Percentiles rank a stretch among this genome's conserved stretches.
phyloP scores from a whole-genome alignment of 768 basidiomycete species.

The Calocybe indica region DNA sequence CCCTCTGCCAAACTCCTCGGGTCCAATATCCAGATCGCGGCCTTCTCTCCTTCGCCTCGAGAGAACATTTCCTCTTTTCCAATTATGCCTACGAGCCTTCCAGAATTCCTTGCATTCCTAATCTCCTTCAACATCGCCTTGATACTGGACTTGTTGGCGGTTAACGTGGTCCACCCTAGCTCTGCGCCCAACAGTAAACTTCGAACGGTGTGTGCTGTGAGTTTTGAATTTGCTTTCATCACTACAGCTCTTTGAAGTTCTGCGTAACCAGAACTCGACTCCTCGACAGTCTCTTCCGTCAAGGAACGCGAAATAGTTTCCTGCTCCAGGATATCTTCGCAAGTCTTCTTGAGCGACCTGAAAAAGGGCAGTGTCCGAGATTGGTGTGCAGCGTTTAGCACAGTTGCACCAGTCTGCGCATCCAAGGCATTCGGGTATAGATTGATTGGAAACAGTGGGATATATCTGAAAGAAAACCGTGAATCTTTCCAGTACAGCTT shows the following conservation, averaged over 20 bases:
- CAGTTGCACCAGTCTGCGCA: constrained; percentile 3
- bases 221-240: constrained; percentile 47
- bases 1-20: constrained; percentile 75
- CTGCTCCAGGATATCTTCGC: constrained; percentile 46
- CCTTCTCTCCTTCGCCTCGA: constrained; percentile 11
- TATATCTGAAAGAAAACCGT: constrained; percentile 44
- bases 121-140: constrained; percentile 70
- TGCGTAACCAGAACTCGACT: constrained; percentile 8
- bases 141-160: constrained; percentile 78
- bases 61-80: constrained; percentile 4
- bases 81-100: constrained; percentile 21
- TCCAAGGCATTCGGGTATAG: constrained; percentile 30
- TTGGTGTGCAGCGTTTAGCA: constrained; percentile 5
- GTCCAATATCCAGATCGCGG: constrained; percentile 66
- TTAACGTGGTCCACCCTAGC: constrained; percentile 80
- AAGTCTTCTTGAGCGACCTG: constrained; percentile 42
- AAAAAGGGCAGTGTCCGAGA: constrained; percentile 30
- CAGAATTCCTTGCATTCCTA: constrained; percentile 30
- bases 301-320: constrained; percentile 29
- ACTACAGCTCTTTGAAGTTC: constrained; percentile 50
- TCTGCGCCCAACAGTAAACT: constrained; percentile 66
- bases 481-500: constrained; percentile 59
- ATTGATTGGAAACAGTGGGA: constrained; percentile 55
- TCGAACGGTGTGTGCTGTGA: constrained; percentile 74
- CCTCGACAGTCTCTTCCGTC: constrained; percentile 13